Evolutionary conservation across 2,329 filamentous ascomycete genomes (phyloP), one percentile per base, ranked within the genome.

Genomic region (Metarhizium rileyi): DNA sequence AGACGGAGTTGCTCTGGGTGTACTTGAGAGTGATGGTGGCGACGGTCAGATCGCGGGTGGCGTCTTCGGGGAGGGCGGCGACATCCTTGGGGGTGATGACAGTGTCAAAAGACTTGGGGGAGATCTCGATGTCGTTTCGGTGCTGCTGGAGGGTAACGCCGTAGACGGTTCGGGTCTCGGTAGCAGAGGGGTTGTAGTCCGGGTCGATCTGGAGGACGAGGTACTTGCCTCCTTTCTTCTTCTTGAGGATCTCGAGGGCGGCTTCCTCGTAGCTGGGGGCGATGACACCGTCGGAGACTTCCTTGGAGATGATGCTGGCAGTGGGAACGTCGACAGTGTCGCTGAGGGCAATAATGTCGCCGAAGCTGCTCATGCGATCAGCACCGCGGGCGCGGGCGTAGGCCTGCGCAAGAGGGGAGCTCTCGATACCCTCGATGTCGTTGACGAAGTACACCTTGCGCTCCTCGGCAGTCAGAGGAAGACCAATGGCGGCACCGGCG

Each of bases 141-240:
- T 87, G 84, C 73, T 98, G 93, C 59, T 84, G 80, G 53, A 98
- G 79, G 59, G 80, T 88, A 60, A 98, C 80, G 56, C 93, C 93
- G 68, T 91, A 97, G 50, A 97, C 86, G 22, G 87, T 93, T 58
- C 93, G 82, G 47, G 81, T 82, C 75, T 98, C 93, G 59, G 78
- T 84, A 66, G 89, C 80, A 57, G 82, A 78, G 5, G 93, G 91
- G 55, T 80, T 79, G 71, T 90, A 97, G 59, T 86, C 80, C 47
- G 87, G 82, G 65, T 98, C 90, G 74, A 98, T 96, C 72, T 97
- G 83, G 40, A 97, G 83, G 44, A 97, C 87, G 44, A 97, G 83
- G 75, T 97, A 98, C 69, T 90, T 94, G 64, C 93, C 93, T 49
- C 85, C 90, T 79, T 98, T 98, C 80, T 98, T 98, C 81, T 95